A percentile compares a stretch with the other conserved stretches of the same genome.
These are phyloP conservation scores for Tubosaeta sp. DNA, from an alignment of 768 basidiomycete genomes.

Conservation along the genomic window DNA sequence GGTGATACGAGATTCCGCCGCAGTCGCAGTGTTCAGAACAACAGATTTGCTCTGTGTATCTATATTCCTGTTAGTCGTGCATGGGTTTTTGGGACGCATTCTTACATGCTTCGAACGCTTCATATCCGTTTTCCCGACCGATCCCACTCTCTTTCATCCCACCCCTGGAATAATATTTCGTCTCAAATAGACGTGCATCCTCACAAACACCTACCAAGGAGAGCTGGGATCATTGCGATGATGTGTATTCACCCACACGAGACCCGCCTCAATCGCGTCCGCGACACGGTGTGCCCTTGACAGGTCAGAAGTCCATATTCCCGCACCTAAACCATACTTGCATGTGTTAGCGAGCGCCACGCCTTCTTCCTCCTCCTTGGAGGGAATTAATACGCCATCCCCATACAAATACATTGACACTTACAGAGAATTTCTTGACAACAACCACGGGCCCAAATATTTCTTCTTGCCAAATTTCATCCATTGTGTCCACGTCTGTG, in stretches of 20 bases:
- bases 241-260: conserved; percentile 88
- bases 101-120: conserved; percentile 76
- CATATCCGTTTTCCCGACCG: conserved; percentile 81
- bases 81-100: neutral
- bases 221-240: conserved; percentile 88
- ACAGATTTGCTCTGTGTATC: conserved; percentile 85
- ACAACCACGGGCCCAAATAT: conserved; percentile 85
- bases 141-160: conserved; percentile 90
- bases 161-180: conserved; percentile 51
- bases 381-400: neutral
- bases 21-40: conserved; percentile 66
- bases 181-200: neutral
- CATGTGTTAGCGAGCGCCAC: conserved; percentile 66
- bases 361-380: conserved; percentile 60
- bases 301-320: conserved; percentile 74
- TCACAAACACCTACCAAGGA: conserved; percentile 55
- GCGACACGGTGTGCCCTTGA: conserved; percentile 75
- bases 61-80: conserved; percentile 26
- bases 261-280: conserved; percentile 62
- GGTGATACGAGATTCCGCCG: conserved; percentile 49
- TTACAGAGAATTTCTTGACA: conserved; percentile 49
- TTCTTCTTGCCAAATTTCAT: conserved; percentile 78
- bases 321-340: conserved; percentile 78
- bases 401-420: conserved; percentile 19
- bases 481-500: conserved; percentile 47